A percentile compares a stretch with the other conserved stretches of the same genome.
Evolutionary conservation across 108 stramenopile genomes (phyloP).

Genomic region (Fistulifera pelliculosa): DNA sequence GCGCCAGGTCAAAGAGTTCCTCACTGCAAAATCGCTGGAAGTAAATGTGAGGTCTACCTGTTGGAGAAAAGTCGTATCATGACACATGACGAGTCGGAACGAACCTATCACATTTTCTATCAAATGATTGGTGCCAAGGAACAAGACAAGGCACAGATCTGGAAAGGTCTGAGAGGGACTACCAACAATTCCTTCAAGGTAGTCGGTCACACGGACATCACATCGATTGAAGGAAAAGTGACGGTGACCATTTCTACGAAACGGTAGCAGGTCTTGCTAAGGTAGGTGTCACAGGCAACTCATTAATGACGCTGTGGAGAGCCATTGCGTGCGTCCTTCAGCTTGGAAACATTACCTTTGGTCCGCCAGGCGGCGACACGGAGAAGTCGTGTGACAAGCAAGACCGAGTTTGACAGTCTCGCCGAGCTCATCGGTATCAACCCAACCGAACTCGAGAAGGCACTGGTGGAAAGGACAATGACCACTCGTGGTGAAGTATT

Average conservation of each 20-base stretch:
- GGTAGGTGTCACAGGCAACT: constrained; percentile 63
- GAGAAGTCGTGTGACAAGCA: constrained; percentile 52
- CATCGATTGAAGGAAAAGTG: constrained; percentile 77
- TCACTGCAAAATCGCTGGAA: constrained; percentile 46
- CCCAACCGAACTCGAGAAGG: constrained; percentile 20
- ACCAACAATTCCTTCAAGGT: constrained; percentile 58
- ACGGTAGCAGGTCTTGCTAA: constrained; percentile 62
- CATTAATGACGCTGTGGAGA: constrained; percentile 45
- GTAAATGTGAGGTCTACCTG: constrained; percentile 82
- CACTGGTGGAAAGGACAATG: constrained; percentile 73
- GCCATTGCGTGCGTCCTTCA: constrained; percentile 75
- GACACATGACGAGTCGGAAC: constrained; percentile 85
- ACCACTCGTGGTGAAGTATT: constrained; percentile 63
- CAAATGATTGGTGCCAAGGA: constrained; percentile 88
- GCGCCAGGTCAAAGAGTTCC: constrained; percentile 3
- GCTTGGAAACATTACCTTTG: constrained; percentile 81
- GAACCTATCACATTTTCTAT: constrained; percentile 99
- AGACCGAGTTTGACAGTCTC: constrained; percentile 44
- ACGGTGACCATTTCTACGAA: constrained; percentile 71
- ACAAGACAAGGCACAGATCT: constrained; percentile 48
- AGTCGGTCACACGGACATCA: constrained; percentile 39
- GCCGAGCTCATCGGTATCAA: constrained; percentile 71
- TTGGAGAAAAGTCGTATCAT: constrained; percentile 96
- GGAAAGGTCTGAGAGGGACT: constrained; percentile 65
- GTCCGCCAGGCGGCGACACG: constrained; percentile 37